Evolutionary conservation across 352 stramenopile genomes (phyloP), one percentile per base, ranked within the genome.

Genomic region (Phytophthora pisi): DNA sequence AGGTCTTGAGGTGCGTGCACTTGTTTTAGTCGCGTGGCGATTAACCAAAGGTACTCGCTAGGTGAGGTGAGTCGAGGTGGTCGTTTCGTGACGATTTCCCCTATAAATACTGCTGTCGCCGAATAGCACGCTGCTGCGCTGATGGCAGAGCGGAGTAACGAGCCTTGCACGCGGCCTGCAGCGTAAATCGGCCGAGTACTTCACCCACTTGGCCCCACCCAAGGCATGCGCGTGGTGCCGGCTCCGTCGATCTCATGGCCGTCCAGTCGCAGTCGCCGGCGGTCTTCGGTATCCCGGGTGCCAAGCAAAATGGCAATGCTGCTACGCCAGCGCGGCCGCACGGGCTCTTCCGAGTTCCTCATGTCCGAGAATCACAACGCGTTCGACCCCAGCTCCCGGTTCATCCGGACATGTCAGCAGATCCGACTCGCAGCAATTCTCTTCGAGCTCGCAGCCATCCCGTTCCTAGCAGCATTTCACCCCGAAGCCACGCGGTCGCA

Each of bases 321-420:
- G 20, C 16, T 88, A 72, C 61, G 68, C 36, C 51, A 75, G 43
- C 80, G 77, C 2, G 59, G 61, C n/a, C 70, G 79, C 15, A 75
- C 76, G 1, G 76, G 78, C 16, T 86, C 78, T 18, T 78, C 79
- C 20, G 82, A 89, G 53, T 55, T 85, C 20, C 49, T 85, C 30
- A 73, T 83, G 36, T 9, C 56, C 3, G 82, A 91, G 56, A 77
- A 86, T 51, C 72, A 62, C 57, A 89, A 85, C 49, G 79, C 82
- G 2, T 89, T 86, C 54, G 82, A 90, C 52, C 81, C 84, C 16
- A 85, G 73, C 57, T 88, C 80, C 13, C 61, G 57, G 13, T 74
- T 78, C 63, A 87, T 91, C 51, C 62, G 74, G 36, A 59, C 70
- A 4, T 93, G 82, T 68, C 70, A 85, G 46, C 72, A 89, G 47